phyloP scores from a whole-genome alignment of 352 stramenopile species.

The Thraustochytrium sp. region DNA sequence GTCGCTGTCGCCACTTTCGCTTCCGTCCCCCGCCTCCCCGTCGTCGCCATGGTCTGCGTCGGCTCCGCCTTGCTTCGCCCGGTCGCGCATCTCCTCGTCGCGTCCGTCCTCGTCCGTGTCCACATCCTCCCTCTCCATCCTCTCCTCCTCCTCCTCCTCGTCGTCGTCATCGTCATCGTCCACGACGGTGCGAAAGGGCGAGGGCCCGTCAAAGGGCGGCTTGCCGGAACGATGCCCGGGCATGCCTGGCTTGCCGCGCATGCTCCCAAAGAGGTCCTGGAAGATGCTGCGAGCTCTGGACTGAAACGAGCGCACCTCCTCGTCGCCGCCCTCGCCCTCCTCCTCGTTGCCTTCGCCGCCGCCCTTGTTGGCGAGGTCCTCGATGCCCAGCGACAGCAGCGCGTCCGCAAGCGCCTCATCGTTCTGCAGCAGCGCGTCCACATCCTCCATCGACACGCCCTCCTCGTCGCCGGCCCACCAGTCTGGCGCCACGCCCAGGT shows the following conservation, averaged over 20 bases:
- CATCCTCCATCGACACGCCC: background rate
- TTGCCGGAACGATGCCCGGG: no score
- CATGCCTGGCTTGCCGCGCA: no score
- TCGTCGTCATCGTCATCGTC: background rate
- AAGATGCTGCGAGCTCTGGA: background rate
- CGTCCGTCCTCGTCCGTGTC: background rate
- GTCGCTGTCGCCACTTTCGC: background rate
- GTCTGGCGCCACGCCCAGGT: background rate
- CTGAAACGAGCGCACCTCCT: background rate
- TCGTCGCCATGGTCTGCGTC: no score
- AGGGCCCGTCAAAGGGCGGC: no score
- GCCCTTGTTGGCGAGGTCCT: background rate
- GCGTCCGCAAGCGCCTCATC: background rate
- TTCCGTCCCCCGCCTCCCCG: background rate
- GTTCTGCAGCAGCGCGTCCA: background rate
- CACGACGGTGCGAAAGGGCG: background rate
- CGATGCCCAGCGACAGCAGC: background rate
- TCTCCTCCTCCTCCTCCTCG: background rate
- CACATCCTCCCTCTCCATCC: background rate
- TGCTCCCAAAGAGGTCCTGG: background rate
- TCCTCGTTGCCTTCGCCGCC: background rate
- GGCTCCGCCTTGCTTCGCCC: no score
- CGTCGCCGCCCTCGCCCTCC: background rate
- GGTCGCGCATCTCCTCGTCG: background rate
- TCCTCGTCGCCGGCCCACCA: background rate